phyloP scores from a whole-genome alignment of 495 filamentous ascomycete species.

The Trichocladium antarcticum region DNA sequence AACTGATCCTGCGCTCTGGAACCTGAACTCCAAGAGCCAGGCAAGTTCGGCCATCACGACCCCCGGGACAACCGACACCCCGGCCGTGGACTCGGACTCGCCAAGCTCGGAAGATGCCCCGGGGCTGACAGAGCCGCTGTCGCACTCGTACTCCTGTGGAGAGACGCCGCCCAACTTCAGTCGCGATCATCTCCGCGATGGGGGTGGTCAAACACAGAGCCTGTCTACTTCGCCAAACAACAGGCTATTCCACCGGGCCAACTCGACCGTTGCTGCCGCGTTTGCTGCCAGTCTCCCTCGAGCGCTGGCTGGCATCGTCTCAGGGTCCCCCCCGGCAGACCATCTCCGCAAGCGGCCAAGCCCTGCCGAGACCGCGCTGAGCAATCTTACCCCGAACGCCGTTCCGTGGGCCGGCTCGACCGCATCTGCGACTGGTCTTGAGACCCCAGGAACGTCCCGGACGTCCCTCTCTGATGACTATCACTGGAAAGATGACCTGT shows the following conservation, averaged over 20 bases:
- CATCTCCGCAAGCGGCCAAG: conserved; percentile 51
- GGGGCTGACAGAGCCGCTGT: conserved; percentile 39
- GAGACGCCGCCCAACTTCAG: conserved; percentile 52
- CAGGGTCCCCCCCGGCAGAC: conserved; percentile 55
- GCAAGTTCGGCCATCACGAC: conserved; percentile 43
- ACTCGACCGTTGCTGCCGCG: conserved; percentile 50
- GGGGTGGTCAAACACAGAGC: conserved; percentile 42
- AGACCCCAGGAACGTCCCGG: conserved; percentile 32
- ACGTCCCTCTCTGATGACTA: conserved; percentile 40
- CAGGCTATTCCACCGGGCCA: conserved; percentile 38
- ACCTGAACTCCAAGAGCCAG: conserved; percentile 35
- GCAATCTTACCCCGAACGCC: conserved; percentile 46
- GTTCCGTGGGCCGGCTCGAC: conserved; percentile 58
- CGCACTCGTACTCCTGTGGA: conserved; percentile 47
- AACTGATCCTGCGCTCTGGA: conserved; percentile 48
- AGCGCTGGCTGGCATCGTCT: conserved; percentile 56
- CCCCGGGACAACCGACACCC: conserved; percentile 47
- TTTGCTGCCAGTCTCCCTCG: conserved; percentile 62
- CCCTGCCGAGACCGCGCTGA: conserved; percentile 55
- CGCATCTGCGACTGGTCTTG: conserved; percentile 41
- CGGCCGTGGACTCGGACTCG: conserved; percentile 49
- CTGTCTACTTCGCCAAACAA: conserved; percentile 65
- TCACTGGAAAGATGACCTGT: conserved; percentile 30
- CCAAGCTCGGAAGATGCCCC: conserved; percentile 45
- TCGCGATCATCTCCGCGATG: conserved; percentile 27